Evolutionary conservation across 495 filamentous ascomycete species (phyloP).

Genomic region (Penicillium tannophilum): DNA sequence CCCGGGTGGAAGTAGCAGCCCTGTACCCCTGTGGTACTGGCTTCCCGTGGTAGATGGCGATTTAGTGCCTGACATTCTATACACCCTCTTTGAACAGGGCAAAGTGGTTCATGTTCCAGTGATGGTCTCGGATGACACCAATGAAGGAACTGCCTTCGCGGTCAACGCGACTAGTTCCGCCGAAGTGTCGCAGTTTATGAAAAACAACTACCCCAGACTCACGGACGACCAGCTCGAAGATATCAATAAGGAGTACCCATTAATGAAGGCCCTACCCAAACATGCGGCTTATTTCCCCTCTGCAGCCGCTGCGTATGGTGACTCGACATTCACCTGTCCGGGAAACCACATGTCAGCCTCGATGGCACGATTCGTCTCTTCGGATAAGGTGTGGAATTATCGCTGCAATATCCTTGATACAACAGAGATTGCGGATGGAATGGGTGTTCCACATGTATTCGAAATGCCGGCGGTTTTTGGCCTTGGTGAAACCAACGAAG

Average conservation of each 20-base stretch:
- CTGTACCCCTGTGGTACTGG: constrained; percentile 49
- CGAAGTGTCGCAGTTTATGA: constrained; percentile 56
- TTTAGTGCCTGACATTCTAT: constrained; percentile 57
- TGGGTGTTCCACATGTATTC: constrained; percentile 65
- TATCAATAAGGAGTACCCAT: constrained; percentile 61
- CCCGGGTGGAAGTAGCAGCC: constrained; percentile 43
- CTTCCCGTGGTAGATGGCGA: constrained; percentile 58
- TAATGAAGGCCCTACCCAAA: constrained; percentile 35
- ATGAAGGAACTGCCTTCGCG: constrained; percentile 66
- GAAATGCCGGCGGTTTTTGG: constrained; percentile 64
- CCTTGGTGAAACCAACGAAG: constrained; percentile 23
- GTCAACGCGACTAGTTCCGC: constrained; percentile 43
- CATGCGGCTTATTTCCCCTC: constrained; percentile 58
- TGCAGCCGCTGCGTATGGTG: constrained; percentile 62
- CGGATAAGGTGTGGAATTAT: constrained; percentile 55
- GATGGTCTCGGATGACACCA: constrained; percentile 65
- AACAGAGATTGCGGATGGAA: constrained; percentile 45
- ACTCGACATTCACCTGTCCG: constrained; percentile 69
- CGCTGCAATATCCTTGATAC: constrained; percentile 63
- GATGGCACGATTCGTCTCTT: constrained; percentile 41
- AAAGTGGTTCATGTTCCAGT: constrained; percentile 63
- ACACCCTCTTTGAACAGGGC: constrained; percentile 53
- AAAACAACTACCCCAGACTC: constrained; percentile 61
- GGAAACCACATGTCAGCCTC: constrained; percentile 41
- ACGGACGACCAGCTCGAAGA: constrained; percentile 46